Base-by-base conservation (phyloP, 305 asterid genomes). In the Fraxinus floribunda region DNA sequence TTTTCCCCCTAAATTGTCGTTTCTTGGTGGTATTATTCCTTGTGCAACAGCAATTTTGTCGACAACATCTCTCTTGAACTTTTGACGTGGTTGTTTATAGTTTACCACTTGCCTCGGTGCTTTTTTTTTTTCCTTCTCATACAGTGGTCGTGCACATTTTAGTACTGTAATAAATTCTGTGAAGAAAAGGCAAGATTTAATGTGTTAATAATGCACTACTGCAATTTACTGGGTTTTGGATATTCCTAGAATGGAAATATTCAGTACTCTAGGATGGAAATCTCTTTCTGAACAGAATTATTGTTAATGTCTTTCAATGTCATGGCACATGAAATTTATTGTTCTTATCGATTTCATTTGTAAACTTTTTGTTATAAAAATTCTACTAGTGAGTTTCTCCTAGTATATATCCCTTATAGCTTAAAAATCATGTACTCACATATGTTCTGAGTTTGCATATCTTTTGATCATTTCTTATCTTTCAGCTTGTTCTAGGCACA, bases 401-500 rank as follows among this genome's bases (percentile, higher is more conserved):
- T 32, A 20, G 22, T 44, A 11, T 44, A 44, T 71, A 71, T 16
- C 24, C 44, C 5, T 3, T 16, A 16, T 16, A 34, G 76, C 26
- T 71, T 30, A 71, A 15, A 34, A 71, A 32, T 32, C 13, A 32
- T 4, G 22, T 34, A 15, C 26, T 32, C 44, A 6, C 76, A 71
- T 71, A 15, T 71, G 44, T 32, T 32, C 24, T 32, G 41, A 71
- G 76, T 71, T 71, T 4, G 24, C 76, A 13, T 15, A 71, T 15
- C 13, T 16, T 71, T 44, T 71, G 24, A 71, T 71, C 7, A 1
- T 32, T 71, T 71, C 10, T 32, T 15, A 4, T 34, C 44, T 71
- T 16, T 71, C 76, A 71, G 76, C 24, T 71, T 71, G 83, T 76
- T 78, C 64, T 5, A 32, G 57, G 64, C 78, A 75, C 84, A 78